Evolutionary conservation across 306 rosid species (phyloP).

Genomic region (Alnus glutinosa): DNA sequence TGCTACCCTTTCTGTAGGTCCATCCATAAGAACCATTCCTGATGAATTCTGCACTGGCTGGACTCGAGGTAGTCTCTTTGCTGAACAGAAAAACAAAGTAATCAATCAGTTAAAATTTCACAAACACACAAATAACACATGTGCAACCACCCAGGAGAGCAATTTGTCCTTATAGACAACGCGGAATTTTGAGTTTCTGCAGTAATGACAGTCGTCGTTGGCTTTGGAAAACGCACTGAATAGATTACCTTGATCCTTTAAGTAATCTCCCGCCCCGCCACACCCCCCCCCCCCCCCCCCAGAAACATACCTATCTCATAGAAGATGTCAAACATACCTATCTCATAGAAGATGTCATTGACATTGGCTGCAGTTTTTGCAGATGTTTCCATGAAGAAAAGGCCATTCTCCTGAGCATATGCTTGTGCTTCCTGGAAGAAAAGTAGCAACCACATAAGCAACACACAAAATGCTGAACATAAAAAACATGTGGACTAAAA

Average conservation of each 20-base stretch:
- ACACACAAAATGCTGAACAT: not conserved
- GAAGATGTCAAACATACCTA: constrained; percentile 54
- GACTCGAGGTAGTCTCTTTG: constrained; percentile 56
- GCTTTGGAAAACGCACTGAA: not conserved
- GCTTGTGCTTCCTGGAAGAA: constrained; percentile 52
- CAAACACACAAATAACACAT: not conserved
- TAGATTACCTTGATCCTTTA: not conserved
- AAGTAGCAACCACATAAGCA: constrained; percentile 20
- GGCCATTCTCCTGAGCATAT: constrained; percentile 62
- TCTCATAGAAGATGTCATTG: constrained; percentile 57
- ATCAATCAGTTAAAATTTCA: not conserved
- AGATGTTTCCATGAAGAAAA: constrained; percentile 65
- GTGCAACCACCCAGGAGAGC: not conserved
- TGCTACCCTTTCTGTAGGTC: constrained; percentile 56
- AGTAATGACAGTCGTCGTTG: not conserved
- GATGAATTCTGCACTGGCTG: constrained; percentile 54
- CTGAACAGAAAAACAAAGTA: constrained; percentile 21
- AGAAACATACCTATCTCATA: constrained; percentile 53
- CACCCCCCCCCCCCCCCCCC: not conserved
- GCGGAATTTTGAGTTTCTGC: not conserved
- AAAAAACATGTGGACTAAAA: not conserved
- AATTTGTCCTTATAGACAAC: not conserved
- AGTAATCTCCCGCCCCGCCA: too few relatives aligned
- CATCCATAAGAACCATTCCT: constrained; percentile 57
- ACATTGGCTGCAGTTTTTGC: constrained; percentile 64